phyloP scores from a whole-genome alignment of 2,329 filamentous ascomycete genomes.

The Penicillium glabrum region DNA sequence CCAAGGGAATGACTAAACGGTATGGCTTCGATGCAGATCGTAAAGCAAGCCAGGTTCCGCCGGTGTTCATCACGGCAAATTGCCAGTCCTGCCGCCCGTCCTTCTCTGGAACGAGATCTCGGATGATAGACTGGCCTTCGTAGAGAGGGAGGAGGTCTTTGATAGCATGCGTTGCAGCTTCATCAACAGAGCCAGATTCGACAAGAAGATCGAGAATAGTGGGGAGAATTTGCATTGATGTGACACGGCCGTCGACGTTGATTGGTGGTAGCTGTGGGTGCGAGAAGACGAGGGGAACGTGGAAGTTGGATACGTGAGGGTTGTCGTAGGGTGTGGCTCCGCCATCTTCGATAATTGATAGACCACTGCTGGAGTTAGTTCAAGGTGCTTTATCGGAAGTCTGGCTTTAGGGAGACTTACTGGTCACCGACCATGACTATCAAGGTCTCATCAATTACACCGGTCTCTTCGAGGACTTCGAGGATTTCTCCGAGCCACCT shows the following conservation, averaged over 20 bases:
- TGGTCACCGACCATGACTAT: constrained; percentile 25
- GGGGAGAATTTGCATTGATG: constrained; percentile 41
- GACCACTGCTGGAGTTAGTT: constrained; percentile 7
- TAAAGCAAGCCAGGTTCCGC: constrained; percentile 58
- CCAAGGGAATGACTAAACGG: constrained; percentile 73
- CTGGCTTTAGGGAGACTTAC: constrained; percentile 5
- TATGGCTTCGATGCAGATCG: constrained; percentile 72
- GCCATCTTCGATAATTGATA: constrained; percentile 20
- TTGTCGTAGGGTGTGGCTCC: constrained; percentile 22
- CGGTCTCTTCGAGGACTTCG: constrained; percentile 17
- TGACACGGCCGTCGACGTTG: constrained; percentile 19
- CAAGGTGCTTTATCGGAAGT: too few species aligned
- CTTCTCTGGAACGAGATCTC: constrained; percentile 36
- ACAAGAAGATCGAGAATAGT: constrained; percentile 49
- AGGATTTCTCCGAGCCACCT: constrained; percentile 24
- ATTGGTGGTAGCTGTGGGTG: constrained; percentile 23
- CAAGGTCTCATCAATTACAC: constrained; percentile 22
- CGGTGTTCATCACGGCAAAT: constrained; percentile 36
- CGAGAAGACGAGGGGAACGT: constrained; percentile 22
- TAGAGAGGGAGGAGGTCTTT: constrained; percentile 45
- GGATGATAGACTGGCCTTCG: constrained; percentile 50
- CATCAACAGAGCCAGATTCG: constrained; percentile 40
- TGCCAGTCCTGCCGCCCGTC: constrained; percentile 38
- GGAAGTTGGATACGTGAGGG: constrained; percentile 22
- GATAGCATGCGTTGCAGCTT: constrained; percentile 33